Conservation (phyloP, 1,284 basidiomycete species). For the Leccinum brunneo-olivaceum region DNA sequence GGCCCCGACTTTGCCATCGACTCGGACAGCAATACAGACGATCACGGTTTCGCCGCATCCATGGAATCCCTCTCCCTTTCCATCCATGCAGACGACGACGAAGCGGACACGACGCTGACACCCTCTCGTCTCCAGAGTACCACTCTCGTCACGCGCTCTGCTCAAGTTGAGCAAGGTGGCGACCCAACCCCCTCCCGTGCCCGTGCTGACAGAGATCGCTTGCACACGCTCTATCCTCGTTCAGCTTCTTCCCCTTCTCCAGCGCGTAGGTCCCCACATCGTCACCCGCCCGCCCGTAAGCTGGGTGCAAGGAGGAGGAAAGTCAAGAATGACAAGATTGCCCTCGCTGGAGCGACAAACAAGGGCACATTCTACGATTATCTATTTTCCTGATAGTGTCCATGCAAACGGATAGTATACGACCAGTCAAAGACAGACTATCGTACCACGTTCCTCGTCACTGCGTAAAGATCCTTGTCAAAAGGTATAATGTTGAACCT, state of each 20-base stretch:
- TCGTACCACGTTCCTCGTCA: too few species aligned
- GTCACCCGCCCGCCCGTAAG: conserved; percentile 14
- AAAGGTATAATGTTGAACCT: conserved; percentile 59
- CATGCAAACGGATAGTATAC: too few species aligned
- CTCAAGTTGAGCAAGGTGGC: neutral
- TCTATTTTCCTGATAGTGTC: conserved; percentile 25
- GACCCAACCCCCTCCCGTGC: conserved; percentile 7
- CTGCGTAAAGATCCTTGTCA: conserved; percentile 56
- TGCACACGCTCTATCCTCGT: conserved; percentile 19
- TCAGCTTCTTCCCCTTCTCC: conserved; percentile 40
- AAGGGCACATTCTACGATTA: conserved; percentile 35
- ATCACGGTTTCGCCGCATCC: conserved; percentile 28
- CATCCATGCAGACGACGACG: neutral
- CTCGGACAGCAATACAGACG: conserved; percentile 15
- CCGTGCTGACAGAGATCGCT: conserved; percentile 16
- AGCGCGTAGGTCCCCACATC: conserved; percentile 26
- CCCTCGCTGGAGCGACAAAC: conserved; percentile 13
- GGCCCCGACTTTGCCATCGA: conserved; percentile 11
- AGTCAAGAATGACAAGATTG: conserved; percentile 13
- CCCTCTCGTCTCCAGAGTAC: conserved; percentile 4
- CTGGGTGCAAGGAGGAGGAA: conserved; percentile 12
- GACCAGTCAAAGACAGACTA: too few species aligned
- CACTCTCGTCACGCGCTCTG: neutral
- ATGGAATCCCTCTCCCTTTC: conserved; percentile 29
- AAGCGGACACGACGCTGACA: conserved; percentile 7